A percentile compares a stretch with the other conserved stretches of the same genome.
Conservation (phyloP, 768 basidiomycete species). For the Tulasnella sp. region DNA sequence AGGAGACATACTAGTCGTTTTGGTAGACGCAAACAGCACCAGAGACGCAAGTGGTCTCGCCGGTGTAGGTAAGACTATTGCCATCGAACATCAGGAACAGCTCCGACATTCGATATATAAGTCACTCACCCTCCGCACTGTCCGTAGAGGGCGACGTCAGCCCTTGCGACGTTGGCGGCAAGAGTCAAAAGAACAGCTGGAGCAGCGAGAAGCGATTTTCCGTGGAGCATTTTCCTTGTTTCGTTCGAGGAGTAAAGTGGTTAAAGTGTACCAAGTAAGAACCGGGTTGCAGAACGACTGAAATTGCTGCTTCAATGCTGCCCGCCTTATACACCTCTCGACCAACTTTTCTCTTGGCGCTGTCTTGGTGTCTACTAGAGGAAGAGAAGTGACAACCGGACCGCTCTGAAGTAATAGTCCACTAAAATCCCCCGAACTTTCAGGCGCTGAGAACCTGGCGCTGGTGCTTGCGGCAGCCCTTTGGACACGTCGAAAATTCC, state of each 20-base stretch:
- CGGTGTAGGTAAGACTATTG: neutral
- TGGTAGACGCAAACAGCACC: constrained; percentile 10
- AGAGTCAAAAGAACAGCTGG: neutral
- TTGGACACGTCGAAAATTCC: neutral
- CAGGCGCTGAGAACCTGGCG: neutral
- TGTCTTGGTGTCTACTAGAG: neutral
- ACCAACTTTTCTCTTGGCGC: neutral
- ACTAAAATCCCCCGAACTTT: neutral
- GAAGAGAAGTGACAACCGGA: neutral
- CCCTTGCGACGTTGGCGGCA: neutral
- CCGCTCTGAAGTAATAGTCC: neutral
- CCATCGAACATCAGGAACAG: neutral
- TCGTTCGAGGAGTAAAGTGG: neutral
- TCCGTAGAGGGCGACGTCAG: neutral
- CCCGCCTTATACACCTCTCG: neutral
- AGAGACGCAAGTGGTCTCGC: neutral
- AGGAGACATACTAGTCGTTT: neutral
- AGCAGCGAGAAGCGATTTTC: neutral
- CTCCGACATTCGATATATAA: neutral
- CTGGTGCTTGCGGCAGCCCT: neutral
- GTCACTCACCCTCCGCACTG: neutral
- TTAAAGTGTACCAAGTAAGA: neutral
- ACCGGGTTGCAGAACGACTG: neutral
- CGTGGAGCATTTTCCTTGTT: neutral
- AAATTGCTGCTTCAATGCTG: neutral